Evolutionary conservation across 106 monocot genomes (phyloP).

Genomic region (Vanilla planifolia): DNA sequence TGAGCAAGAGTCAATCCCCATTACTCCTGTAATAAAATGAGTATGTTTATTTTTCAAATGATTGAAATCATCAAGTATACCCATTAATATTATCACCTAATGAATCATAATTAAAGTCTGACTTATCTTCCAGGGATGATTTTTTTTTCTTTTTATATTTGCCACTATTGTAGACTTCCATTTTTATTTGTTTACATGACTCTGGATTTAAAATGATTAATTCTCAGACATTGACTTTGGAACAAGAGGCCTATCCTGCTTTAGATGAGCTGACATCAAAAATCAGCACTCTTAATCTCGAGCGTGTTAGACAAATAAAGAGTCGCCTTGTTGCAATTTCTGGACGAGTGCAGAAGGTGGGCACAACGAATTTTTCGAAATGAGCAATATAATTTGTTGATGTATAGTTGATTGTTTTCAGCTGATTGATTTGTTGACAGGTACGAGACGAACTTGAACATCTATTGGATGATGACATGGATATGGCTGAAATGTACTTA

Average conservation of each 20-base stretch:
- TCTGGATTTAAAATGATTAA: neutral
- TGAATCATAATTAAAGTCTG: too few species aligned
- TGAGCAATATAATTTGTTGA: neutral
- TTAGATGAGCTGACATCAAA: slow-evolving; percentile 72
- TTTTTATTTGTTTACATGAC: too few species aligned
- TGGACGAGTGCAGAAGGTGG: slow-evolving; percentile 65
- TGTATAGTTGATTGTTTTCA: neutral
- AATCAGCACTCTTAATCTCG: slow-evolving; percentile 68
- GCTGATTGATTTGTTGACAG: slow-evolving; percentile 14
- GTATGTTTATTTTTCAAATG: too few species aligned
- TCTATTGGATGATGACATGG: slow-evolving; percentile 70
- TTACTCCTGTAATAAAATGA: too few species aligned
- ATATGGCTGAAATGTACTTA: slow-evolving; percentile 75
- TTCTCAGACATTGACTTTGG: slow-evolving; percentile 47
- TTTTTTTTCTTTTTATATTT: neutral
- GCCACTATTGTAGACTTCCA: neutral
- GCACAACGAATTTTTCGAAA: neutral
- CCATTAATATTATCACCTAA: too few species aligned
- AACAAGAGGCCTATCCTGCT: slow-evolving; percentile 77
- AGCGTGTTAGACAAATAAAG: slow-evolving; percentile 64
- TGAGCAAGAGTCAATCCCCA: too few species aligned
- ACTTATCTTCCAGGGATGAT: too few species aligned
- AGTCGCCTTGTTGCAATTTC: slow-evolving; percentile 63
- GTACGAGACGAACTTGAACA: slow-evolving; percentile 70
- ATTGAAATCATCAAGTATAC: too few species aligned